These are phyloP conservation scores for Ceratocystis lukuohia DNA, from an alignment of 2,329 filamentous ascomycete species.

Conservation along the genomic window DNA sequence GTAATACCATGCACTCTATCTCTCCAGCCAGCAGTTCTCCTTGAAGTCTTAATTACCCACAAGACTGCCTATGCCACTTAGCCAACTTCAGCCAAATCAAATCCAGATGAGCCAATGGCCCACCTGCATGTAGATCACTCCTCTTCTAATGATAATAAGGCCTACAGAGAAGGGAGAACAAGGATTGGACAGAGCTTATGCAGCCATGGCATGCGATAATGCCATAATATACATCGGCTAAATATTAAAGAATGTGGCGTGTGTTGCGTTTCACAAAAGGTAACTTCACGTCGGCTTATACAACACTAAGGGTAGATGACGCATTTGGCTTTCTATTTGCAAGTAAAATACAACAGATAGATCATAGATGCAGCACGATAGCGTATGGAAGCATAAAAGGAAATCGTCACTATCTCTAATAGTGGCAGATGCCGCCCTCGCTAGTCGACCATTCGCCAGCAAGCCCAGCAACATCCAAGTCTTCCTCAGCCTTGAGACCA, in stretches of 20 bases:
- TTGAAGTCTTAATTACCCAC: too few relatives aligned
- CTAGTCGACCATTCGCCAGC: conserved; percentile 84
- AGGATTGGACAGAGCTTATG: neutral
- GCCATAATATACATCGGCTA: neutral
- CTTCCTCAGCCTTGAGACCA: conserved; percentile 29
- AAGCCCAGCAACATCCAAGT: conserved; percentile 48
- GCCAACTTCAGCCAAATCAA: too few relatives aligned
- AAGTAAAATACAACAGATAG: neutral
- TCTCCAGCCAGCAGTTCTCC: too few relatives aligned
- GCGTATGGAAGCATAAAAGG: neutral
- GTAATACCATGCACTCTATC: too few relatives aligned
- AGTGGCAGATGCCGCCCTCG: conserved; percentile 51
- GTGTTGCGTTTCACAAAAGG: conserved; percentile 6
- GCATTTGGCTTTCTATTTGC: neutral
- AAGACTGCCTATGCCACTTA: too few relatives aligned
- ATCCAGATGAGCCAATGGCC: too few relatives aligned
- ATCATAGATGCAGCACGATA: neutral
- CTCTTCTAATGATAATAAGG: too few relatives aligned
- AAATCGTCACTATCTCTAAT: conserved; percentile 26
- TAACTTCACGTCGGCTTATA: neutral
- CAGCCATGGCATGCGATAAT: neutral
- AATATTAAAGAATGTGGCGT: neutral
- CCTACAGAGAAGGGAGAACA: neutral
- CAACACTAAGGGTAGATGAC: neutral
- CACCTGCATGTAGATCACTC: too few relatives aligned